Conservation (phyloP, 345 rosid species). For the Arabidopsis thaliana region DNA sequence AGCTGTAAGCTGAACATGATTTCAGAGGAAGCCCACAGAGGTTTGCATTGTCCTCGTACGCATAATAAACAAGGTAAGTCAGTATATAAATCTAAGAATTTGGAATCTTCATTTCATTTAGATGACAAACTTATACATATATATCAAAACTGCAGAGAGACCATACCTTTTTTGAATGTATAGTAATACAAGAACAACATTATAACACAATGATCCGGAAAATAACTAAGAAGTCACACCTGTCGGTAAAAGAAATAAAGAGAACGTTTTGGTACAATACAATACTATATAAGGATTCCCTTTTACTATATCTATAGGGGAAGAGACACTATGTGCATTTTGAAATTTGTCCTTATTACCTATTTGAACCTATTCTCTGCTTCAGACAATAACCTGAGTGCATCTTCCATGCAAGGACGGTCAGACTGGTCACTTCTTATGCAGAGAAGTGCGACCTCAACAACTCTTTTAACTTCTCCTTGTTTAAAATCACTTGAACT, state of each 20-base stretch:
- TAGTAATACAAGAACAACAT: constrained; percentile 21
- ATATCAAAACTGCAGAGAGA: constrained; percentile 54
- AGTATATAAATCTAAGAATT: constrained; percentile 1
- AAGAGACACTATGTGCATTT: constrained; percentile 29
- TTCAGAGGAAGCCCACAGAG: too few species aligned
- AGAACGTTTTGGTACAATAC: constrained; percentile 18
- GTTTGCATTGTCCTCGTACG: too few species aligned
- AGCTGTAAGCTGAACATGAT: too few species aligned
- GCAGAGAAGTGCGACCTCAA: constrained; percentile 82
- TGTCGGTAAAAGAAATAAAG: neutral
- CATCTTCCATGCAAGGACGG: constrained; percentile 70
- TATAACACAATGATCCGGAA: neutral
- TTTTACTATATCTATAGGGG: neutral
- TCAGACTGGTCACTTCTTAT: constrained; percentile 57
- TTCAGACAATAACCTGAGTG: constrained; percentile 64
- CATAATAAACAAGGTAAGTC: constrained; percentile 65
- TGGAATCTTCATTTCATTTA: constrained; percentile 20
- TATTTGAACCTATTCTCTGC: constrained; percentile 28
- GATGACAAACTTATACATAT: constrained; percentile 22
- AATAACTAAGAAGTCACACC: constrained; percentile 24
- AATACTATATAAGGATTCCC: constrained; percentile 9
- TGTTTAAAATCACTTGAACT: constrained; percentile 41
- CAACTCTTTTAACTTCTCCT: constrained; percentile 61
- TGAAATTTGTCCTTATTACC: neutral
- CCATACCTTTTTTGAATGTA: constrained; percentile 73